Base-by-base conservation (phyloP, 2,329 filamentous ascomycete genomes). In the Aspergillus ochraceus region DNA sequence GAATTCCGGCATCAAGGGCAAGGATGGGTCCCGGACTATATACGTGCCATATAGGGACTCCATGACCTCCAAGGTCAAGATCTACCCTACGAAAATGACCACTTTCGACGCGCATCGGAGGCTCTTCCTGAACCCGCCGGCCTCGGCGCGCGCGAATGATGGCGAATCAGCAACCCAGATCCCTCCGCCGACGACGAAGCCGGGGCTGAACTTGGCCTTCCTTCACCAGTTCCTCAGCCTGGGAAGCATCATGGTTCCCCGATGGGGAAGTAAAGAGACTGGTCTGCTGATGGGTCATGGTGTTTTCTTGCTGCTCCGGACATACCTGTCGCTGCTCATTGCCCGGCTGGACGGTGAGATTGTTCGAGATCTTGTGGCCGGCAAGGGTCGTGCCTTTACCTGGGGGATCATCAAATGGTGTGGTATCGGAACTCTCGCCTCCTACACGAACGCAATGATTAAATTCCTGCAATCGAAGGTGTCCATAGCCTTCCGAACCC, bases 371-470 rank as follows among this genome's bases (percentile, higher is more conserved):
- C 80, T 99, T 24, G 94, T 99, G n/a, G 92, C 91, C 10, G 95
- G 95, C 10, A 93, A 97, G 69, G 94, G 94, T 19, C 92, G 88
- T 69, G 84, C 87, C 0, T 99, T 99, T 74, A 80, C 95, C 9
- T 90, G 89, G 87, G 95, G 95, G 6, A 89, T 99, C 51, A 75
- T 89, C 52, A 97, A 98, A 82, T 99, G 95, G 95, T 92, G 93
- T 65, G 92, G 94, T 3, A 88, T 99, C 39, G 95, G 95, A 47
- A 91, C 90, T 2, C 88, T 98, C 64, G 94, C 93, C 9, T 96
- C 94, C 0, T 99, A 99, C 72, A 97, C 94, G 54, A 99, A 99
- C 76, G 92, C 94, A 57, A 97, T 96, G 90, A 99, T 99, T 82
- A 98, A 98, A 77, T 99, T 91, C 78, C 84, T 99, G 63, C 94